These are phyloP conservation scores for Oryza coarctata DNA, from an alignment of 176 grass and related monocot species.

Conservation along the genomic window DNA sequence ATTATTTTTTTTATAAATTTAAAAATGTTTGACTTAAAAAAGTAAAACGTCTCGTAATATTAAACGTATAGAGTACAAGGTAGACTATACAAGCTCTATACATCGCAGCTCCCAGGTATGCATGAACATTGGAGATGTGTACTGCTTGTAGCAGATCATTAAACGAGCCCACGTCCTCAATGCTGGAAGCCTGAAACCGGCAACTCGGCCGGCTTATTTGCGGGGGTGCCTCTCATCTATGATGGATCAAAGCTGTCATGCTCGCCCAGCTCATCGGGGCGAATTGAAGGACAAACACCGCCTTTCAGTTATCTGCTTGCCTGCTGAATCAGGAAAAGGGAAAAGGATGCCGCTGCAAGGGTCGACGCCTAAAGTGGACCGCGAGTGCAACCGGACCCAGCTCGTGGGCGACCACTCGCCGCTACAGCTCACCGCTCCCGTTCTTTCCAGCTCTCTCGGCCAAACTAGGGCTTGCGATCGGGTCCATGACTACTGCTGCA, in stretches of 20 bases:
- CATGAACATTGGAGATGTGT: constrained; percentile 4
- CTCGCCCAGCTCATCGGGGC: neutral
- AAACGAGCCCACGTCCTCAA: neutral
- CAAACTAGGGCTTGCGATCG: constrained; percentile 6
- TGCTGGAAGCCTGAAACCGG: neutral
- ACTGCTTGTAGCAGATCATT: neutral
- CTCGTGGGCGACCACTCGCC: constrained; percentile 27
- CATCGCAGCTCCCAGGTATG: neutral
- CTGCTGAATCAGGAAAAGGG: constrained; percentile 29
- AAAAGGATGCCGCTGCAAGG: constrained; percentile 26
- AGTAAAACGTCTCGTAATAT: too few species aligned
- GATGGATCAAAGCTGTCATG: neutral
- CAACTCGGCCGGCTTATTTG: neutral
- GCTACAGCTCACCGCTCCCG: constrained; percentile 9
- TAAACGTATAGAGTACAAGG: too few species aligned
- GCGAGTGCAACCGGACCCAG: neutral
- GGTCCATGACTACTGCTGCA: neutral
- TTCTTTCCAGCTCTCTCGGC: constrained; percentile 26
- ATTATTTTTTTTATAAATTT: too few species aligned
- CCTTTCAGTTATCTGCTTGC: neutral
- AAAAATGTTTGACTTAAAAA: too few species aligned
- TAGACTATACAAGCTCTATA: neutral
- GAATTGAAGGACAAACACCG: neutral
- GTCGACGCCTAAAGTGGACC: constrained; percentile 1
- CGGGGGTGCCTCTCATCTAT: neutral